Conservation (phyloP, 2,329 filamentous ascomycete species). For the Ceratocystis albifundus region DNA sequence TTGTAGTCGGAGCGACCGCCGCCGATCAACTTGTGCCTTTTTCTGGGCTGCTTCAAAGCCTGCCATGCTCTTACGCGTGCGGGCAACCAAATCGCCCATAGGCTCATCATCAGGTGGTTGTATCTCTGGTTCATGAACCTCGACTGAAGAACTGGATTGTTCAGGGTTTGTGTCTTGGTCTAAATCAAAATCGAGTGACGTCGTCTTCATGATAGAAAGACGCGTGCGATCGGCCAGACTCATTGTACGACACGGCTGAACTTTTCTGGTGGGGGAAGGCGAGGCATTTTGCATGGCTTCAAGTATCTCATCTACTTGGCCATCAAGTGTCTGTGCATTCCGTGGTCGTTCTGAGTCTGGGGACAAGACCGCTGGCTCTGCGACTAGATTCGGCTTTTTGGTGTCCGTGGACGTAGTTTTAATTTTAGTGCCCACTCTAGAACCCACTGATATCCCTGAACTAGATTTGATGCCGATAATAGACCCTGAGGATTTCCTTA, state of each 20-base stretch:
- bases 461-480: not conserved
- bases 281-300: constrained; percentile 44
- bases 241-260: constrained; percentile 42
- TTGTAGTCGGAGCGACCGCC: constrained; percentile 33
- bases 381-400: not conserved
- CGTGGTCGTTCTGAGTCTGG: not conserved
- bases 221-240: constrained; percentile 69
- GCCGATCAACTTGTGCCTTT: constrained; percentile 47
- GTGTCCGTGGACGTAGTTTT: not conserved
- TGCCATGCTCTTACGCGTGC: constrained; percentile 51
- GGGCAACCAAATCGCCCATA: constrained; percentile 43
- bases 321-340: constrained; percentile 36
- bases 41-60: constrained; percentile 50
- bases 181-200: constrained; percentile 27
- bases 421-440: not conserved
- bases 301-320: constrained; percentile 46
- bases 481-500: not conserved
- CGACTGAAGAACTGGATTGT: constrained; percentile 24
- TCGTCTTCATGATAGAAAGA: constrained; percentile 61
- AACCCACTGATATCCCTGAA: too few relatives aligned
- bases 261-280: constrained; percentile 44
- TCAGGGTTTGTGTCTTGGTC: constrained; percentile 28
- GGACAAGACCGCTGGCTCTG: not conserved
- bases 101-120: constrained; percentile 24
- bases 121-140: constrained; percentile 22